phyloP scores from a whole-genome alignment of 352 stramenopile genomes.

The Thalassiosira hispida region DNA sequence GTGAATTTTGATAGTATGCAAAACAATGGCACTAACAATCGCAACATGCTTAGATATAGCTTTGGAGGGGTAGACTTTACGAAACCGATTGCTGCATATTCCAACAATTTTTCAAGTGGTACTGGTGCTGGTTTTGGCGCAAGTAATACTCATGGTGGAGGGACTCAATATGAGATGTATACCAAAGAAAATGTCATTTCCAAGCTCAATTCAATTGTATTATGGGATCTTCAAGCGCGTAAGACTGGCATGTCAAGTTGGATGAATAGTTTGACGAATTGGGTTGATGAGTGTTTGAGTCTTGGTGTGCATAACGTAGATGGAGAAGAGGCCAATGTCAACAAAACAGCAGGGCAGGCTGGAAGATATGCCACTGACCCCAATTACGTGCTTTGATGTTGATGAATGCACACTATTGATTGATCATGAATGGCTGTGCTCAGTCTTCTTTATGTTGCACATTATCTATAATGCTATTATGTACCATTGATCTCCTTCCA shows the following conservation, averaged over 20 bases:
- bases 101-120: background rate
- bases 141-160: background rate
- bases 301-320: slow-evolving; percentile 22
- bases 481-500: slow-evolving; percentile 18
- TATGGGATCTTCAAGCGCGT: slow-evolving; percentile 23
- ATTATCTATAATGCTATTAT: background rate
- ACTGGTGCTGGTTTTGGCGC: background rate
- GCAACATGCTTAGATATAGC: slow-evolving; percentile 9
- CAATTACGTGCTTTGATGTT: background rate
- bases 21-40: background rate
- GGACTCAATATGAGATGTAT: background rate
- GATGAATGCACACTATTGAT: too few relatives aligned
- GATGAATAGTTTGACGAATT: slow-evolving; percentile 10
- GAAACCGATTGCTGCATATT: slow-evolving; percentile 8
- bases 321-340: background rate
- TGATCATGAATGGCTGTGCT: too few relatives aligned
- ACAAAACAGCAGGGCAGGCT: too few relatives aligned
- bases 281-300: slow-evolving; percentile 25
- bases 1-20: slow-evolving; percentile 20
- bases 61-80: slow-evolving; percentile 25
- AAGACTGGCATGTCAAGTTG: slow-evolving; percentile 9
- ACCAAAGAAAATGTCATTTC: slow-evolving; percentile 30
- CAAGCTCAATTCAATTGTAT: slow-evolving; percentile 27
- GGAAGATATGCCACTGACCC: background rate
- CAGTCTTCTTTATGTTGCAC: background rate